Percentiles rank a stretch among this genome's conserved stretches.
Conservation (phyloP, 805 yeast genomes). For the Yarrowia sp. region DNA sequence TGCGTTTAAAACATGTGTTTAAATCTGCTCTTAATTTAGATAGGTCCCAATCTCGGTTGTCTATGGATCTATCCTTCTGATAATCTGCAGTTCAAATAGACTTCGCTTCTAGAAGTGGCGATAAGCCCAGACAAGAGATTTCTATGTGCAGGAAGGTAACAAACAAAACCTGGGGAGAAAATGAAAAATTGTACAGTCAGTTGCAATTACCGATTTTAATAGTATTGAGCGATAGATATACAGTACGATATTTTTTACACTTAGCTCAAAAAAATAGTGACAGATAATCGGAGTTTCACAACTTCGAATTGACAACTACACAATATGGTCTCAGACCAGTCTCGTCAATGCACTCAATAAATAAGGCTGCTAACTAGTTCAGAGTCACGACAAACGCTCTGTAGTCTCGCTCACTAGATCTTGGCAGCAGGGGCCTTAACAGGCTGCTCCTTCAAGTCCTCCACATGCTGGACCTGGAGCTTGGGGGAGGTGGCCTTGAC, state of each 20-base stretch:
- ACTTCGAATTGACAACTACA: too few species aligned
- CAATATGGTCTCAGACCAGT: not conserved
- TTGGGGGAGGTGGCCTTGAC: conserved; percentile 4
- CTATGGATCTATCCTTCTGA: not conserved
- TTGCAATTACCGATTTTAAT: not conserved
- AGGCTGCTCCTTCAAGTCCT: conserved; percentile 8
- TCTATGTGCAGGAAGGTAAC: not conserved
- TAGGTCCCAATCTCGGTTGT: not conserved
- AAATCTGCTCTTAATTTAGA: not conserved
- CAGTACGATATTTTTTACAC: not conserved
- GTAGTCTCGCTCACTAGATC: not conserved
- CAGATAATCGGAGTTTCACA: too few species aligned
- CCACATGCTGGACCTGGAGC: conserved; percentile 17
- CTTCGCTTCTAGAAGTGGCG: not conserved
- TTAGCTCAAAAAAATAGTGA: too few species aligned
- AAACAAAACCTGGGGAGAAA: too few species aligned
- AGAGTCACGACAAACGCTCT: not conserved
- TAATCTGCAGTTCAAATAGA: not conserved
- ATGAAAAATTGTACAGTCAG: too few species aligned
- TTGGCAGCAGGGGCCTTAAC: conserved; percentile 1
- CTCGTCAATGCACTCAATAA: conserved; percentile 3
- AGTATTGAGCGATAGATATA: not conserved
- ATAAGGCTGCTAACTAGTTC: not conserved
- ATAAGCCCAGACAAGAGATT: not conserved
- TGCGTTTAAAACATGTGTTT: not conserved